These are phyloP conservation scores for Pleurotus tuoliensis DNA, from an alignment of 768 basidiomycete species.

Conservation along the genomic window DNA sequence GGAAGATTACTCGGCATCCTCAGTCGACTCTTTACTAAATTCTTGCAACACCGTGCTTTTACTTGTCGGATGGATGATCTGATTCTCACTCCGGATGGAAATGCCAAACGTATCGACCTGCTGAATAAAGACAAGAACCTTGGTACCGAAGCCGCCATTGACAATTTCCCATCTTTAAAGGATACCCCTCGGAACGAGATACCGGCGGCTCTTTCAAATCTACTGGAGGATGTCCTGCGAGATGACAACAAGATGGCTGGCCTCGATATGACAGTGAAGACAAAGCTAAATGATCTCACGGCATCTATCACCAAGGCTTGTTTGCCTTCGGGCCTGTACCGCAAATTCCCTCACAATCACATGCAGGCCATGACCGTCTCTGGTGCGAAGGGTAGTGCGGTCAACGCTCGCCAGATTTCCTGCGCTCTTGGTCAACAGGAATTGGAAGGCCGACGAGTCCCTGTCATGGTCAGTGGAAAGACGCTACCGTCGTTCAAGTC, in stretches of 20 bases:
- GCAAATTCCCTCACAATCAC: constrained; percentile 96
- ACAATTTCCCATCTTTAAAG: constrained; percentile 79
- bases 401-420: constrained; percentile 98
- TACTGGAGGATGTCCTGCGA: constrained; percentile 88
- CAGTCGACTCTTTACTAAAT: constrained; percentile 94
- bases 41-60: constrained; percentile 94
- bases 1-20: constrained; percentile 91
- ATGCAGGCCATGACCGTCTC: constrained; percentile 99
- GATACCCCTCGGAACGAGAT: constrained; percentile 49
- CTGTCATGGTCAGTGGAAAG: constrained; percentile 98
- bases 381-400: constrained; percentile 96
- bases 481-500: constrained; percentile 95
- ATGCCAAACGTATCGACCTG: constrained; percentile 63
- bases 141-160: constrained; percentile 86
- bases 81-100: constrained; percentile 79
- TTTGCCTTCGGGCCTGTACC: constrained; percentile 82
- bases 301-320: constrained; percentile 86
- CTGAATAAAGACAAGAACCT: constrained; percentile 63
- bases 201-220: constrained; percentile 49
- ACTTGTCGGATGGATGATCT: constrained; percentile 99
- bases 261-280: constrained; percentile 89
- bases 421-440: constrained; percentile 97
- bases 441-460: constrained; percentile 96
- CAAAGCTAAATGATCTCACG: constrained; percentile 79
- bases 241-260: constrained; percentile 98